These are phyloP conservation scores for Cystofilobasidium ferigula DNA, from an alignment of 768 basidiomycete species.

Conservation along the genomic window DNA sequence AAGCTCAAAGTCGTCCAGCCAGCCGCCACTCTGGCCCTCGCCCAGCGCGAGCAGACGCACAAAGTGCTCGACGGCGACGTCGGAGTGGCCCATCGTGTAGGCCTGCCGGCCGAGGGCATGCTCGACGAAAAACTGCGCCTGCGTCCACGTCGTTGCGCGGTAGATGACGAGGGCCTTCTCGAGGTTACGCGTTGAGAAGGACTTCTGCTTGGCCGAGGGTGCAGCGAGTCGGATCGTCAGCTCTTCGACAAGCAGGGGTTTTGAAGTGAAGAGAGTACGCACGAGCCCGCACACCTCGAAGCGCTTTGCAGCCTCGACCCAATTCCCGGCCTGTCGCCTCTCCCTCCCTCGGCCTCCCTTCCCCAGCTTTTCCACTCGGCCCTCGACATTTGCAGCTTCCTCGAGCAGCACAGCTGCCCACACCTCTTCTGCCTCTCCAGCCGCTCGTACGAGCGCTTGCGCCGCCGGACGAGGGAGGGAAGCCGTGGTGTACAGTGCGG, in stretches of 20 bases:
- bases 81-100: slow-evolving; percentile 79
- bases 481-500: slow-evolving; percentile 36
- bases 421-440: slow-evolving; percentile 39
- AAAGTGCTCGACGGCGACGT: slow-evolving; percentile 66
- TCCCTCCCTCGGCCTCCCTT: slow-evolving; percentile 6
- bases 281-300: slow-evolving; percentile 43
- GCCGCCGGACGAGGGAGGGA: slow-evolving; percentile 34
- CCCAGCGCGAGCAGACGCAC: slow-evolving; percentile 48
- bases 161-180: slow-evolving; percentile 37
- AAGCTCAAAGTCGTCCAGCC: slow-evolving; percentile 77
- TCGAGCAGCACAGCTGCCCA: slow-evolving; percentile 41
- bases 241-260: no score
- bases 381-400: slow-evolving; percentile 37
- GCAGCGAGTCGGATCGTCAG: background rate
- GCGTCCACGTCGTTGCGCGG: slow-evolving; percentile 33
- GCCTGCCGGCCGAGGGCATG: slow-evolving; percentile 57
- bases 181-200: slow-evolving; percentile 39
- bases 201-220: slow-evolving; percentile 35
- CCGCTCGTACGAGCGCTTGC: slow-evolving; percentile 33
- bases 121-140: slow-evolving; percentile 37
- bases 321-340: slow-evolving; percentile 36
- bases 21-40: slow-evolving; percentile 46
- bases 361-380: slow-evolving; percentile 30
- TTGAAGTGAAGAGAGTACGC: slow-evolving; percentile 4
- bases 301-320: slow-evolving; percentile 39